Evolutionary conservation across 306 rosid genomes (phyloP), one percentile per base, ranked within the genome.

Genomic region (Vigna radiata): DNA sequence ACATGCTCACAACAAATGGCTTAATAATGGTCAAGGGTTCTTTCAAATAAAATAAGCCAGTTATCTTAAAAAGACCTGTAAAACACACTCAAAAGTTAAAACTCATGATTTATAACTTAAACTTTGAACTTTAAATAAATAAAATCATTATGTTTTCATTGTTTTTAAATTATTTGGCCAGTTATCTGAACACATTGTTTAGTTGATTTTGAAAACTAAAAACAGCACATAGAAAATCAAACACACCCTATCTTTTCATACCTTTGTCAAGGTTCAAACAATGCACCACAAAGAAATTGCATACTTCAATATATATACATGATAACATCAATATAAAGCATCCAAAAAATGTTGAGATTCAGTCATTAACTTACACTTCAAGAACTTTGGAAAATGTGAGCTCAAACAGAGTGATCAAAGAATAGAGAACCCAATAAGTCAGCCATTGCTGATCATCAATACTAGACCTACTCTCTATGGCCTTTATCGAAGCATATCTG

Each of bases 381-480:
- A 95, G 88, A 70, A 89, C 80, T 87, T 88, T 92, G 81, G 97
- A 88, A 74, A 95, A 92, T 14, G 99, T 95, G 79, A 95, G 96
- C 88, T 95, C 99, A 0, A 95, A 90, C 77, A 95, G 90, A 44
- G 97, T 90, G 29, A 89, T 86, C 50, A 95, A 73, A 68, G 99
- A 95, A 73, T 95, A 95, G 14, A 95, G 89, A 82, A 92, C 96
- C 97, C 97, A 95, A 81, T 95, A 95, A 0, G 99, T 95, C 5
- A 95, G 97, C 99, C 99, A 95, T 79, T 95, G 97, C 27, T 95
- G 94, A 60, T 95, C 97, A 78, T 95, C 97, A 12, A 78, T 70
- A 10, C 65, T 86, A 49, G 97, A 92, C 81, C 68, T 87, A 41
- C 88, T 95, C 88, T 95, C 97, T 77, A 95, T 95, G 31, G 99